Conservation (phyloP, 2,329 filamentous ascomycete species). For the Graphilbum sp. region DNA sequence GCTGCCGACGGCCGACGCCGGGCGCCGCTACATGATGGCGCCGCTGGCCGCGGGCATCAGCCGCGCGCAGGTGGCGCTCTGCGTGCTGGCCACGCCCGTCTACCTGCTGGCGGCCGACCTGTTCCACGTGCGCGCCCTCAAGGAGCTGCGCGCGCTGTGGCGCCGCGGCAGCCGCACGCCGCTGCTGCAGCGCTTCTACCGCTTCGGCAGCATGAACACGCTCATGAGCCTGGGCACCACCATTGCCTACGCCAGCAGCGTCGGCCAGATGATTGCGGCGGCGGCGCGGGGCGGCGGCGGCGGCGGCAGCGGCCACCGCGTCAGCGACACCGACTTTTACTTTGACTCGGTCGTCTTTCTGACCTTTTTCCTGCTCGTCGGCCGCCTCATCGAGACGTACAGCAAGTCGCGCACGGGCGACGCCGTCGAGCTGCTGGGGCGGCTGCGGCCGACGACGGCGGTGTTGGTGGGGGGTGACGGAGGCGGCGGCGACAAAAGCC, state of each 20-base stretch:
- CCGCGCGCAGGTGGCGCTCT: constrained; percentile 62
- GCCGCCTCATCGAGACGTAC: constrained; percentile 68
- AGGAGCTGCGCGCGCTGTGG: constrained; percentile 68
- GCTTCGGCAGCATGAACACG: constrained; percentile 96
- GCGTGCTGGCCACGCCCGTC: constrained; percentile 67
- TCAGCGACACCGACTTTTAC: constrained; percentile 46
- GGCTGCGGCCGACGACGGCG: constrained; percentile 62
- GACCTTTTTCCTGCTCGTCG: constrained; percentile 67
- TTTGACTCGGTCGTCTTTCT: constrained; percentile 90
- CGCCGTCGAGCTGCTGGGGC: constrained; percentile 64
- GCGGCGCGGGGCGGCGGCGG: constrained; percentile 19
- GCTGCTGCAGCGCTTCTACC: constrained; percentile 60
- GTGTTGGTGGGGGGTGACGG: constrained; percentile 39
- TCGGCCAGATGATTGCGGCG: constrained; percentile 57
- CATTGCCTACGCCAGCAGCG: constrained; percentile 72
- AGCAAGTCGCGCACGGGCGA: constrained; percentile 84
- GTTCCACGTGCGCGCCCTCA: constrained; percentile 65
- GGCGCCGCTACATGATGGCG: constrained; percentile 50
- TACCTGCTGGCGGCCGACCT: constrained; percentile 77
- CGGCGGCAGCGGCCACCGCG: constrained; percentile 15
- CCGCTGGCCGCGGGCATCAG: constrained; percentile 58
- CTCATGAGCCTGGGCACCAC: constrained; percentile 78
- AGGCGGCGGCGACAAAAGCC: neutral
- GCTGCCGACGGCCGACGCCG: constrained; percentile 39
- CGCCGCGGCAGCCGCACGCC: constrained; percentile 56